phyloP scores from a whole-genome alignment of 1,284 basidiomycete genomes.

The Xerocomus nothofagi region DNA sequence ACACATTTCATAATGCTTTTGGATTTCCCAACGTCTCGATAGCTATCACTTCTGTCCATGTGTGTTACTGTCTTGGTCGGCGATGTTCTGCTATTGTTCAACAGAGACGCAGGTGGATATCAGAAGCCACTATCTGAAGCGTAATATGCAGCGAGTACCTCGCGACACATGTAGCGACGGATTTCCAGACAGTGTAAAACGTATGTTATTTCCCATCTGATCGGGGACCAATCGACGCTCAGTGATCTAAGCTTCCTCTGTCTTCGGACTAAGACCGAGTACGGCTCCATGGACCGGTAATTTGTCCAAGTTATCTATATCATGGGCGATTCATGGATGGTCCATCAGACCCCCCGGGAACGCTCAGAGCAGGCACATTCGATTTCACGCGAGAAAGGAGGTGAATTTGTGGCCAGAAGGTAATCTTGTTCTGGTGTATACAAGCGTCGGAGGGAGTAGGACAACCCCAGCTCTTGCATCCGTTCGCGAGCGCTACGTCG shows the following conservation, averaged over 20 bases:
- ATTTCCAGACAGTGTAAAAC: neutral
- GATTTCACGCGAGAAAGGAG: neutral
- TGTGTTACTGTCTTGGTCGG: slow-evolving; percentile 15
- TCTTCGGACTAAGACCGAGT: too few species aligned
- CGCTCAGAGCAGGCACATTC: neutral
- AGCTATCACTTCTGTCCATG: neutral
- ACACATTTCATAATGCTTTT: too few species aligned
- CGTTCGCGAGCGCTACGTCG: neutral
- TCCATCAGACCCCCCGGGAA: neutral
- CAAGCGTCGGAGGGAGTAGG: neutral
- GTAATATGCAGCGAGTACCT: neutral
- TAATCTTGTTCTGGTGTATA: neutral
- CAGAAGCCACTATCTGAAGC: slow-evolving; percentile 1
- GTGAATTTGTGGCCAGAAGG: neutral
- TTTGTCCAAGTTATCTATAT: neutral
- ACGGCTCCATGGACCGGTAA: too few species aligned
- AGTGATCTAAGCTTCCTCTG: neutral
- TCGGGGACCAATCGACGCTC: neutral
- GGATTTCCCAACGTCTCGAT: too few species aligned
- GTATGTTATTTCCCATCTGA: too few species aligned
- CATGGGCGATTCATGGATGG: neutral
- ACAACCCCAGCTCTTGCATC: slow-evolving; percentile 1
- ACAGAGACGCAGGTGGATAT: slow-evolving; percentile 21
- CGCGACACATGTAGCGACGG: neutral
- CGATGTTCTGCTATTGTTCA: slow-evolving; percentile 17